Evolutionary conservation across 768 basidiomycete species (phyloP).

Genomic region (Kondoa subrosea): DNA sequence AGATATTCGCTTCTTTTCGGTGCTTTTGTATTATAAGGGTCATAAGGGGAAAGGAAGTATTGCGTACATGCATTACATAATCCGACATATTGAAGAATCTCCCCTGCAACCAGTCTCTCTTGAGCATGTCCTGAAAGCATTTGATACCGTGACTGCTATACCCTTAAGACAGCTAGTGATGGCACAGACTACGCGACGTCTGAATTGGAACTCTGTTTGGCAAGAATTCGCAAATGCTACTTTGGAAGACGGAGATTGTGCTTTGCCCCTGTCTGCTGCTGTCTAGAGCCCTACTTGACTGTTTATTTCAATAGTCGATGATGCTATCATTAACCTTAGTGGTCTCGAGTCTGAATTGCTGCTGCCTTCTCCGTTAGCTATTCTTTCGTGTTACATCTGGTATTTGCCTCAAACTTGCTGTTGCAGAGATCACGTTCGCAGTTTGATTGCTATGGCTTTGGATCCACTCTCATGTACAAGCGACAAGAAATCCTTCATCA

Average conservation of each 20-base stretch:
- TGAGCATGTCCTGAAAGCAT: too few species aligned
- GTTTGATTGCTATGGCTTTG: neutral
- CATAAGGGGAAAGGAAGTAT: too few species aligned
- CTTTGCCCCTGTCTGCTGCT: neutral
- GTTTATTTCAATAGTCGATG: neutral
- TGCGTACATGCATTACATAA: too few species aligned
- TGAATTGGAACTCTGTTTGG: neutral
- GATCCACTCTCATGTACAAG: neutral
- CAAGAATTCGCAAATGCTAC: neutral
- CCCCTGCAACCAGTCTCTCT: too few species aligned
- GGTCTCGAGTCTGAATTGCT: neutral
- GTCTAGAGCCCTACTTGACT: neutral
- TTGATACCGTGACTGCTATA: too few species aligned
- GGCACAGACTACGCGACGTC: neutral
- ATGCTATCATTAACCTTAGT: neutral
- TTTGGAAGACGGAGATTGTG: slow-evolving; percentile 7
- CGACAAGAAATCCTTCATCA: neutral
- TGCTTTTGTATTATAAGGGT: too few species aligned
- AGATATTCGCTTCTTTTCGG: too few species aligned
- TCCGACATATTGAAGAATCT: too few species aligned
- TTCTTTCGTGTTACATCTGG: neutral
- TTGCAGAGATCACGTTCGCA: neutral
- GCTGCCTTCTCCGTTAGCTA: neutral
- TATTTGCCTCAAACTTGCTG: neutral
- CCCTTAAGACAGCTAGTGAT: too few species aligned